Percentiles rank a stretch among this genome's conserved stretches.
phyloP scores from a whole-genome alignment of 1,284 basidiomycete genomes.

The Anthracocystis walkeri region DNA sequence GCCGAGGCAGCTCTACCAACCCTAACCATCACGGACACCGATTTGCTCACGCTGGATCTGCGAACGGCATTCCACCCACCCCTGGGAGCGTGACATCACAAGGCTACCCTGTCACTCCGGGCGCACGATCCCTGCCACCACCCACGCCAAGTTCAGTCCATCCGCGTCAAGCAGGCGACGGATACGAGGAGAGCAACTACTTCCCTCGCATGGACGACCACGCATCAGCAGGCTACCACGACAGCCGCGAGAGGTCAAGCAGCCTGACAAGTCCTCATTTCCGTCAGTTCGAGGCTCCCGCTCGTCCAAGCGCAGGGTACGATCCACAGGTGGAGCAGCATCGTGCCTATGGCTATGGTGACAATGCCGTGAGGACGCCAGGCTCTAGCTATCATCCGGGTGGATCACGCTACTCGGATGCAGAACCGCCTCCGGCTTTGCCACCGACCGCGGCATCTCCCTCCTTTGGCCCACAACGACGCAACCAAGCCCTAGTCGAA shows the following conservation, averaged over 20 bases:
- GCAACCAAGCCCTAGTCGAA: slow-evolving; percentile 1
- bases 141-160: slow-evolving; percentile 22
- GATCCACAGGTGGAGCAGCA: slow-evolving; percentile 5
- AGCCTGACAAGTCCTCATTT: slow-evolving; percentile 34
- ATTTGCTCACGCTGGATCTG: slow-evolving; percentile 20
- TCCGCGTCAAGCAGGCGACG: slow-evolving; percentile 11
- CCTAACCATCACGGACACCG: slow-evolving; percentile 9
- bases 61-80: slow-evolving; percentile 28
- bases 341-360: slow-evolving; percentile 5
- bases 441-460: slow-evolving; percentile 16
- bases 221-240: slow-evolving; percentile 6
- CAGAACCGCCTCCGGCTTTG: slow-evolving; percentile 25
- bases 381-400: slow-evolving; percentile 14
- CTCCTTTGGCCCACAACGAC: slow-evolving; percentile 29
- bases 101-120: slow-evolving; percentile 36
- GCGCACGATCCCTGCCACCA: slow-evolving; percentile 33
- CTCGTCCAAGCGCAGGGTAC: neutral
- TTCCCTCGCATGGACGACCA: slow-evolving; percentile 26
- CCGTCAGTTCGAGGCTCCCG: slow-evolving; percentile 13
- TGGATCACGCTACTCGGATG: slow-evolving; percentile 6
- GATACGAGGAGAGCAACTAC: slow-evolving; percentile 38
- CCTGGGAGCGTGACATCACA: slow-evolving; percentile 28
- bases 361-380: slow-evolving; percentile 14
- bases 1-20: slow-evolving; percentile 24
- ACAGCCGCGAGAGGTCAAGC: slow-evolving; percentile 12